Conservation (phyloP, 1,139 yeast genomes). For the Geotrichum histeridarum region DNA sequence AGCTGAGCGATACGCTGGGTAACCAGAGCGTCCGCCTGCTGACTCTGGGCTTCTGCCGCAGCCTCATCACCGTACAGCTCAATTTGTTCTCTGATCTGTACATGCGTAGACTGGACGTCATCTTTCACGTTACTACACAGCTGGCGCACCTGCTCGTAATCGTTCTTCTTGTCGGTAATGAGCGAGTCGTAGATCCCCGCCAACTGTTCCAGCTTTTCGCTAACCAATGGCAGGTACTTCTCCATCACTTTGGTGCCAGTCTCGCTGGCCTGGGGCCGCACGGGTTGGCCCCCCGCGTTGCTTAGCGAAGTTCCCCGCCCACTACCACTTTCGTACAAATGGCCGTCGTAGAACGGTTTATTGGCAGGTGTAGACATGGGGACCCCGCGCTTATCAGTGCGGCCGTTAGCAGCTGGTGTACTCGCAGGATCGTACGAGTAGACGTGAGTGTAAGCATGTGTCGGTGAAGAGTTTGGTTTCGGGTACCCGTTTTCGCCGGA, state of each 20-base stretch:
- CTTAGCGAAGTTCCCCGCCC: neutral
- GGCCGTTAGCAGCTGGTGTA: conserved; percentile 12
- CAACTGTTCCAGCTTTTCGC: conserved; percentile 48
- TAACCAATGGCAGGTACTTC: conserved; percentile 40
- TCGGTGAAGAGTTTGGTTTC: conserved; percentile 30
- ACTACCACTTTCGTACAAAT: neutral
- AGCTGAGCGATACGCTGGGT: conserved; percentile 36
- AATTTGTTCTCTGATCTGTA: conserved; percentile 33
- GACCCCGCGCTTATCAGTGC: neutral
- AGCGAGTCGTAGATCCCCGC: conserved; percentile 54
- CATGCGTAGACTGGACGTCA: conserved; percentile 38
- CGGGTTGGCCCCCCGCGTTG: conserved; percentile 4
- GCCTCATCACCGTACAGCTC: conserved; percentile 33
- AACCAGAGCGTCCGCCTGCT: conserved; percentile 33
- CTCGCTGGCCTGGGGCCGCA: conserved; percentile 7
- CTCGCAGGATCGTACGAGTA: conserved; percentile 17
- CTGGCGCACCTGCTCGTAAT: conserved; percentile 43
- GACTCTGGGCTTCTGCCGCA: conserved; percentile 22
- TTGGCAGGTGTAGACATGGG: conserved; percentile 14
- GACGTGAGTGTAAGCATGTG: conserved; percentile 17
- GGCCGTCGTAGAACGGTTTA: neutral
- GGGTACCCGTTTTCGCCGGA: conserved; percentile 11
- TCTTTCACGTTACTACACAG: conserved; percentile 41
- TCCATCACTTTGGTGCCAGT: conserved; percentile 6
- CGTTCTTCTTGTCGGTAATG: conserved; percentile 48